Base-by-base conservation (phyloP, 805 yeast species). In the Grigorovia jiainica region DNA sequence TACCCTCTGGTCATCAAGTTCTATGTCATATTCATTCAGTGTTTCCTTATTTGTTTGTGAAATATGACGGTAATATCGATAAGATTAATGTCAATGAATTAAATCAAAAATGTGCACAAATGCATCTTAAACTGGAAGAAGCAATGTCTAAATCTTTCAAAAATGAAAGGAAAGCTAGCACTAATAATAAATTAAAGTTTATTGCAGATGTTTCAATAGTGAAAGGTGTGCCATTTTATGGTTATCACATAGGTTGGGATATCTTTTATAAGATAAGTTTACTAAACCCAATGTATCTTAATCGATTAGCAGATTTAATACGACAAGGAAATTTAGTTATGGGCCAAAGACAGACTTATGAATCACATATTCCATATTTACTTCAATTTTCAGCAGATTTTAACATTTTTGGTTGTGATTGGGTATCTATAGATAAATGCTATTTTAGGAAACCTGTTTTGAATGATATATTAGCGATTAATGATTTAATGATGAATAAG, bases 311-410 rank as follows among this genome's bases (percentile, higher is more conserved):
- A 43, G 72, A 71, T 63, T 38, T 71, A 61, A 49, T 76, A 3
- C 47, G 72, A 40, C 60, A 60, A 36, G 79, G 79, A 0, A 61
- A 60, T 3, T 52, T 75, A 1, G 49, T 64, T 32, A 69, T 67
- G 3, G 54, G 53, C 17, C 44, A 52, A 0, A 47, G 65, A 11
- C 79, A 78, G 36, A 76, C 79, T 0, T 85, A 67, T 57, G 98
- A 92, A 53, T 68, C 87, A 0, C 97, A 92, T 54, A 70, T 90
- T 10, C 87, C 95, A 0, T 82, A 68, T 50, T 54, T 75, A 1
- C 59, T 86, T 6, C 97, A 92, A 54, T 87, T 90, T 54, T 58
- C 86, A 21, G 69, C 83, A 0, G 98, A 92, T 55, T 87, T 72
- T 61, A 89, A 90, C 54, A 60, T 90, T 24, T 85, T 72, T 55